Evolutionary conservation across 1,139 yeast species (phyloP), one percentile per base, ranked within the genome.

Genomic region (Yamadazyma triangularis): DNA sequence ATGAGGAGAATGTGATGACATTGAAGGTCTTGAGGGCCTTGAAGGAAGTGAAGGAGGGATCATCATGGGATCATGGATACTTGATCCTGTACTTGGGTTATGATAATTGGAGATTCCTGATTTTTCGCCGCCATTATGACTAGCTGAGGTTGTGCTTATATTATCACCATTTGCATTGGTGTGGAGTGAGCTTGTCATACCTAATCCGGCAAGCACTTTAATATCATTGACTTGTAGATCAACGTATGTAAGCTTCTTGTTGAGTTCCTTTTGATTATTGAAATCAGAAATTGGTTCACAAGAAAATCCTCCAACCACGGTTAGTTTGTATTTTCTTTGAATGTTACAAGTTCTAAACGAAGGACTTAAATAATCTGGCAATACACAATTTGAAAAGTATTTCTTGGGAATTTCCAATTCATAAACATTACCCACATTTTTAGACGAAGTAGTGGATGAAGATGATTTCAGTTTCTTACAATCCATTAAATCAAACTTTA

Each of bases 301-400:
- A 4, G 74, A 55, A 35, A 79, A 60, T 3, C 73, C 77, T 2
- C 64, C 77, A 3, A 51, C 50, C 2, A 78, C 55, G 13, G 52
- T 51, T 25, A 78, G 39, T 9, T 53, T 49, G 44, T 79, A 78
- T n/a, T 44, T 47, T 28, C 84, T 57, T 4, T 64, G 48, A 11
- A 79, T 66, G 47, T 77, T 78, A 49, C 86, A 79, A 3, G 79
- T 73, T 23, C 52, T 56, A 50, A 79, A 79, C 4, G 73, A 59
- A 2, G 85, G 84, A 1, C 77, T 54, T 7, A 76, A 52, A 33
- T 61, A 51, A 28, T 63, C 70, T 0, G 85, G 82, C 10, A 78
- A 45, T 1, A 61, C 48, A 21, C 73, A 67, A 36, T 65, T 64
- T 23, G 53, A 47, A 33, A 54, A 70, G 33, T 59, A 51, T 31